phyloP scores from a whole-genome alignment of 306 rosid species.

The Dicorynia guianensis region DNA sequence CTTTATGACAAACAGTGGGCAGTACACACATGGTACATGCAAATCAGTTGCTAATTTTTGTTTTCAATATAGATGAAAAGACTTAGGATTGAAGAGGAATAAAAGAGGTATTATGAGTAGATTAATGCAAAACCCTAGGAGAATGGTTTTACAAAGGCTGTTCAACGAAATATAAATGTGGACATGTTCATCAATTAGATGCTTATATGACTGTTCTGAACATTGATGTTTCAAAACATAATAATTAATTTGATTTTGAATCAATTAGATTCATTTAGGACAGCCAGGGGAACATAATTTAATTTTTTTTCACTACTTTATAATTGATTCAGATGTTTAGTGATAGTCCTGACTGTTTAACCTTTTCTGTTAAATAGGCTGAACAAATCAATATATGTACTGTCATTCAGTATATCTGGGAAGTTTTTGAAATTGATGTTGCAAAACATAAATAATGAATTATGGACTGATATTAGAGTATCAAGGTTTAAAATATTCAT shows the following conservation, averaged over 20 bases:
- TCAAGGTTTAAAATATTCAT: constrained; percentile 20
- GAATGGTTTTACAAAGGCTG: constrained; percentile 29
- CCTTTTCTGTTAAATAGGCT: background rate
- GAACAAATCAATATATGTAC: constrained; percentile 1
- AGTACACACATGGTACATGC: background rate
- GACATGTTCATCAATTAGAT: constrained; percentile 1
- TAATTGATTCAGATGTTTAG: background rate
- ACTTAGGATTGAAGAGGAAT: background rate
- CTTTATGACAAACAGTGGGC: background rate
- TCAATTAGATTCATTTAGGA: no score
- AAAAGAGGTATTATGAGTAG: background rate
- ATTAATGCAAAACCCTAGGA: constrained; percentile 18
- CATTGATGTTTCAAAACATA: no score
- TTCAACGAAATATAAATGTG: background rate
- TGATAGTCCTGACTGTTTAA: background rate
- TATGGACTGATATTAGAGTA: background rate
- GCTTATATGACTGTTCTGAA: background rate
- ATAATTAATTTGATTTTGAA: no score
- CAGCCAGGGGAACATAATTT: background rate
- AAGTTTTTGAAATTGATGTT: background rate
- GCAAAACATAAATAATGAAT: constrained; percentile 8
- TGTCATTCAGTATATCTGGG: no score
- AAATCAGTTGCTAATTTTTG: background rate
- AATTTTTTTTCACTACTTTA: constrained; percentile 17
- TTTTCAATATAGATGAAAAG: background rate